Percentiles rank a stretch among this genome's conserved stretches.
phyloP scores from a whole-genome alignment of 768 basidiomycete species.

The Russula earlei region DNA sequence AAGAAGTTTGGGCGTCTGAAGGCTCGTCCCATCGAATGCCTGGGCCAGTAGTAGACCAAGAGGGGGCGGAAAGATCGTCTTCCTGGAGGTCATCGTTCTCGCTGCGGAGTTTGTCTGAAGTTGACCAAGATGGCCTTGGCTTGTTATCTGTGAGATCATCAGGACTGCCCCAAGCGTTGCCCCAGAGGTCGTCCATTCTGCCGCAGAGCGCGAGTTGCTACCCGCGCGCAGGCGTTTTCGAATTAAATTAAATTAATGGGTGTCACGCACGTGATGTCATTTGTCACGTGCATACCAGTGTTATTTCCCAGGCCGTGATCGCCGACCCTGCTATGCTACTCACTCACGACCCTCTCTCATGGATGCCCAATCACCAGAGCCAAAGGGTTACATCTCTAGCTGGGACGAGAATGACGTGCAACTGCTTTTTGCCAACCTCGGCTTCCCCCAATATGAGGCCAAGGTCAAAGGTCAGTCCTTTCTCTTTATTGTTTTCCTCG shows the following conservation, averaged over 20 bases:
- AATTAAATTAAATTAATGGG: too few relatives aligned
- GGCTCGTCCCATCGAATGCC: conserved; percentile 41
- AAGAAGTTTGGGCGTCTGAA: conserved; percentile 30
- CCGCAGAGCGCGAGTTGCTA: too few relatives aligned
- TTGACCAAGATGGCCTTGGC: neutral
- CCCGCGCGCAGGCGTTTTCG: too few relatives aligned
- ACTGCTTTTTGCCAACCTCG: conserved; percentile 64
- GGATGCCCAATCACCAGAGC: conserved; percentile 27
- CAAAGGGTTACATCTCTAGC: conserved; percentile 32
- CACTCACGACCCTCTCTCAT: conserved; percentile 20
- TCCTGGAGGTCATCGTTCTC: conserved; percentile 33
- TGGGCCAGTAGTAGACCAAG: conserved; percentile 44
- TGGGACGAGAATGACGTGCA: conserved; percentile 79
- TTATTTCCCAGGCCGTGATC: neutral
- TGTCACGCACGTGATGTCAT: neutral
- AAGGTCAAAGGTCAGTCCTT: conserved; percentile 62
- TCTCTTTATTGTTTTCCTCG: conserved; percentile 14
- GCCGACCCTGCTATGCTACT: too few relatives aligned
- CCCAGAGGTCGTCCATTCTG: conserved; percentile 69
- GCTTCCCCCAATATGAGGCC: conserved; percentile 76
- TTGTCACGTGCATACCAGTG: conserved; percentile 4
- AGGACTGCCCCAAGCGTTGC: conserved; percentile 56
- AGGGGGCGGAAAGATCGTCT: conserved; percentile 46
- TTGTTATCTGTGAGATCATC: neutral
- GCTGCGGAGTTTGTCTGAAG: conserved; percentile 4